phyloP scores from a whole-genome alignment of 1,284 basidiomycete species.

The Pseudozyma tsukubaensis region DNA sequence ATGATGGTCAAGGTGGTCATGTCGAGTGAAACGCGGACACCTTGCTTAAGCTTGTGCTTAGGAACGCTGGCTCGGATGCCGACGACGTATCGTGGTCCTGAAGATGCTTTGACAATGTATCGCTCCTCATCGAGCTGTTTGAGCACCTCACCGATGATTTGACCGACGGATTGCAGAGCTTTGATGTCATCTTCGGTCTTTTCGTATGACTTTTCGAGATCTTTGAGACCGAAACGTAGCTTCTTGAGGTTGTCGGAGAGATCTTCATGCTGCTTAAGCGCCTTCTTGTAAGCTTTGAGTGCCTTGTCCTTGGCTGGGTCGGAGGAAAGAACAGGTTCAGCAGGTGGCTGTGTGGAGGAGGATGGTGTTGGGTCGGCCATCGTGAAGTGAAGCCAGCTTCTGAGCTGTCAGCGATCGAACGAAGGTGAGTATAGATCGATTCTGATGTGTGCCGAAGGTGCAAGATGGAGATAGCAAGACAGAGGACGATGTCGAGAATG shows the following conservation, averaged over 20 bases:
- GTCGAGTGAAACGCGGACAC: slow-evolving; percentile 95
- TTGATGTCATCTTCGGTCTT: slow-evolving; percentile 99
- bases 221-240: slow-evolving; percentile 72
- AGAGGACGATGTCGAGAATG: slow-evolving; percentile 8
- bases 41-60: slow-evolving; percentile 90
- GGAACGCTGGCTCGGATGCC: slow-evolving; percentile 93
- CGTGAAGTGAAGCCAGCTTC: background rate
- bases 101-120: slow-evolving; percentile 99
- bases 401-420: background rate
- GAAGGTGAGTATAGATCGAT: background rate
- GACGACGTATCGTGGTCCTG: slow-evolving; percentile 98
- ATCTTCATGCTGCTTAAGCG: slow-evolving; percentile 72
- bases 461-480: too few species aligned
- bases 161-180: slow-evolving; percentile 97
- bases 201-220: slow-evolving; percentile 87
- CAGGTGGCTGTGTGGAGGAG: slow-evolving; percentile 38
- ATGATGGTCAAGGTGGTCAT: slow-evolving; percentile 99
- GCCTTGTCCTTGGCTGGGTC: slow-evolving; percentile 64
- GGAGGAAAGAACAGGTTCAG: slow-evolving; percentile 43
- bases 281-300: slow-evolving; percentile 61
- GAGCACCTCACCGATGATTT: slow-evolving; percentile 99
- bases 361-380: slow-evolving; percentile 56
- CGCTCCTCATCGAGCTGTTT: slow-evolving; percentile 98
- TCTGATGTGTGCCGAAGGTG: too few species aligned
- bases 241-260: slow-evolving; percentile 64